A percentile compares a stretch with the other conserved stretches of the same genome.
Conservation (phyloP, 768 basidiomycete species). For the Calocera cornea region DNA sequence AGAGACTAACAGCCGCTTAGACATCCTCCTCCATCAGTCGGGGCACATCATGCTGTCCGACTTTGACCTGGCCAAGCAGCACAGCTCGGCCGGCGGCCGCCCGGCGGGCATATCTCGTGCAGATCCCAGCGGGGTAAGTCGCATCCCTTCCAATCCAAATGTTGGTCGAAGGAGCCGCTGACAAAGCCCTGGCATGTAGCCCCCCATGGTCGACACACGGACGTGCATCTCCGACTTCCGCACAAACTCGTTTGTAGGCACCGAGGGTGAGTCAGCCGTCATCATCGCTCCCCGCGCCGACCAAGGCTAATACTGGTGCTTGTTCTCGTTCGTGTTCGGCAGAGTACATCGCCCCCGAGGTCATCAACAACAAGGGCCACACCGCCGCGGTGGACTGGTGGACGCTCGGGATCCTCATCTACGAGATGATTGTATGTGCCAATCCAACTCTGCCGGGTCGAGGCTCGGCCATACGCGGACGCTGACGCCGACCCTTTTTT, state of each 20-base stretch:
- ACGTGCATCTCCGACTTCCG: conserved; percentile 95
- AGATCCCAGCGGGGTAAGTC: conserved; percentile 75
- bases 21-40: conserved; percentile 92
- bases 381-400: conserved; percentile 99
- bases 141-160: no score
- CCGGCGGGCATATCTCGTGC: conserved; percentile 77
- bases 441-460: background rate
- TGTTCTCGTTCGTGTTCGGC: conserved; percentile 17
- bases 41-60: conserved; percentile 99
- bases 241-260: conserved; percentile 98
- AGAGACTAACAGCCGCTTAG: conserved; percentile 30
- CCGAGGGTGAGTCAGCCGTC: conserved; percentile 65
- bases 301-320: background rate
- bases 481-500: no score
- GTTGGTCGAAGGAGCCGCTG: no score
- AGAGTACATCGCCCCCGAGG: conserved; percentile 99
- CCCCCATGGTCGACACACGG: conserved; percentile 90
- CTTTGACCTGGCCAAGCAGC: conserved; percentile 96
- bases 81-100: conserved; percentile 60
- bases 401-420: conserved; percentile 96
- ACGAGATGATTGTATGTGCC: conserved; percentile 56
- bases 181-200: conserved; percentile 31
- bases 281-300: background rate
- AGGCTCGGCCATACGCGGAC: conserved; percentile 16
- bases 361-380: conserved; percentile 91